Percentiles rank a stretch among this genome's conserved stretches.
Evolutionary conservation across 169 alveolate genomes (phyloP).

Genomic region (Cardiosporidium cionae): DNA sequence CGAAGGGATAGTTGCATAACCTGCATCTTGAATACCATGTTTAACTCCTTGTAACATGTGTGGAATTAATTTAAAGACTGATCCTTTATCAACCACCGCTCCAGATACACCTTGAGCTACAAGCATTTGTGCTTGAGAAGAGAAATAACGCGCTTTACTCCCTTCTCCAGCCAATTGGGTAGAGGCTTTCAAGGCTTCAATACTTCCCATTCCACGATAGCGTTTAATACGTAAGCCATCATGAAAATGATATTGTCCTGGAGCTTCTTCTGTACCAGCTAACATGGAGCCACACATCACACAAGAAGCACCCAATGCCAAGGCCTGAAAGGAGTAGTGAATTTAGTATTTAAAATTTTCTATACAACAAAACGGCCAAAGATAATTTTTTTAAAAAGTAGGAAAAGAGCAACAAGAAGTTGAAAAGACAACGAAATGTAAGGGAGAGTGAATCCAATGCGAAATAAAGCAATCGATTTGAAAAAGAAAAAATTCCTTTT

Average conservation of each 20-base stretch:
- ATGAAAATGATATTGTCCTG: slow-evolving; percentile 81
- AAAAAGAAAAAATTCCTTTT: too few relatives aligned
- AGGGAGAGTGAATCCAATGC: too few relatives aligned
- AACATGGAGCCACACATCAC: slow-evolving; percentile 83
- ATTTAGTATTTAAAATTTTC: too few relatives aligned
- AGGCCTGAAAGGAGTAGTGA: too few relatives aligned
- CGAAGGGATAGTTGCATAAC: slow-evolving; percentile 8
- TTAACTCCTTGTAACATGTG: slow-evolving; percentile 55
- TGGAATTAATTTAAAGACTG: slow-evolving; percentile 64
- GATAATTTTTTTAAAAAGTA: too few relatives aligned
- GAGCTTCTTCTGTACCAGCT: slow-evolving; percentile 89
- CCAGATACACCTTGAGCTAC: slow-evolving; percentile 81
- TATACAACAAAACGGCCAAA: too few relatives aligned
- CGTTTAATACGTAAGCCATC: slow-evolving; percentile 61
- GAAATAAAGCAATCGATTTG: too few relatives aligned
- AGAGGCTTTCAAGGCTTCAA: slow-evolving; percentile 53
- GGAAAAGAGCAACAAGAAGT: too few relatives aligned
- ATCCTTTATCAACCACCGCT: slow-evolving; percentile 72
- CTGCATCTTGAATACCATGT: slow-evolving; percentile 39
- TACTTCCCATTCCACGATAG: slow-evolving; percentile 59
- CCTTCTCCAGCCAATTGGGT: slow-evolving; percentile 20
- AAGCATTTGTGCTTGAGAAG: slow-evolving; percentile 46
- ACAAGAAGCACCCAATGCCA: slow-evolving; percentile 82
- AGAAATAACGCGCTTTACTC: slow-evolving; percentile 47
- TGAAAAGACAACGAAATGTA: too few relatives aligned